Percentiles rank a stretch among this genome's conserved stretches.
phyloP scores from a whole-genome alignment of 2,329 filamentous ascomycete genomes.

The Lasiodiplodia citricola region DNA sequence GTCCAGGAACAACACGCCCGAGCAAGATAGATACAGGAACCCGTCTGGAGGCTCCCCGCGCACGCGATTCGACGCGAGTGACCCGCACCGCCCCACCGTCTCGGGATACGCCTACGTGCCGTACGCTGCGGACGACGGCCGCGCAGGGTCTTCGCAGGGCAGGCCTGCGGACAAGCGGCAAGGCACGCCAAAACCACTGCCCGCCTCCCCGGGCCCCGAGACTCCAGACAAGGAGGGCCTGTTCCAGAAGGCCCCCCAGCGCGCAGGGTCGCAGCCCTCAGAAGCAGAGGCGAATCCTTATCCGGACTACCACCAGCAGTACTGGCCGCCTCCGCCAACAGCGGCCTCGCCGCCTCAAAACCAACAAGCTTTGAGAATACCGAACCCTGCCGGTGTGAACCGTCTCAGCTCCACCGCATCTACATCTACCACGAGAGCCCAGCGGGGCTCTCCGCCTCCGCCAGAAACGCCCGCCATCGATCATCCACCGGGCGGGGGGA shows the following conservation, averaged over 20 bases:
- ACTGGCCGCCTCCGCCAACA: conserved; percentile 58
- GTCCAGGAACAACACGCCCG: conserved; percentile 41
- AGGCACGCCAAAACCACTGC: conserved; percentile 81
- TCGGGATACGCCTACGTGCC: conserved; percentile 50
- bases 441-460: conserved; percentile 89
- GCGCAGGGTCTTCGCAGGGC: conserved; percentile 47
- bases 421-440: conserved; percentile 89
- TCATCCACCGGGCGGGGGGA: conserved; percentile 77
- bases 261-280: conserved; percentile 39
- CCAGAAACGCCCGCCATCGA: conserved; percentile 83
- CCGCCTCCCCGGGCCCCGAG: conserved; percentile 80
- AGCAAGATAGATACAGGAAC: conserved; percentile 38
- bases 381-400: conserved; percentile 61
- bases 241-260: conserved; percentile 68
- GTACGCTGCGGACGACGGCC: conserved; percentile 35
- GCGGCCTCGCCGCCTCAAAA: conserved; percentile 32
- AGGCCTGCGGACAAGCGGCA: conserved; percentile 79
- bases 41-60: conserved; percentile 41
- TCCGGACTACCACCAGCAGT: conserved; percentile 64
- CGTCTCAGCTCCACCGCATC: conserved; percentile 82
- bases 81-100: conserved; percentile 55
- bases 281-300: conserved; percentile 54
- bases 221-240: conserved; percentile 78
- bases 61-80: conserved; percentile 53
- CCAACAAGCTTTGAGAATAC: conserved; percentile 53